Conservation (phyloP, 2,329 filamentous ascomycete genomes). For the Alternaria metachromatica region DNA sequence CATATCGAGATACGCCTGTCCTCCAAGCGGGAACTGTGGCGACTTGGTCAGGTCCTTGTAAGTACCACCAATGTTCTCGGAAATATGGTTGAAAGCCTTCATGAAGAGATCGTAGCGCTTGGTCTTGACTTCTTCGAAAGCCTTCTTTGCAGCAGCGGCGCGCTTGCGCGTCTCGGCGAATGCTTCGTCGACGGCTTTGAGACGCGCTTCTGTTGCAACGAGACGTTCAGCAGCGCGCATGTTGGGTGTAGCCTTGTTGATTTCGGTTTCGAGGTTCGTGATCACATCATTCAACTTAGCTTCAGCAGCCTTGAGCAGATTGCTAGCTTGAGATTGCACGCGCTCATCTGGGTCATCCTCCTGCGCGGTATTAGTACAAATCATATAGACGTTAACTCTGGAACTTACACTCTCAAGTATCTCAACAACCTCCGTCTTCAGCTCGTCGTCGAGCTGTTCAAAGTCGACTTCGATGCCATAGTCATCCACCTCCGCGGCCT, state of each 20-base stretch:
- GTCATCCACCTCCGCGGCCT: constrained; percentile 73
- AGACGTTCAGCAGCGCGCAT: constrained; percentile 94
- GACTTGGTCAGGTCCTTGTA: constrained; percentile 95
- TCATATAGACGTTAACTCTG: neutral
- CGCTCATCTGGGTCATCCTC: constrained; percentile 66
- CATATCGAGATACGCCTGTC: constrained; percentile 86
- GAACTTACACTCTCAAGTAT: constrained; percentile 47
- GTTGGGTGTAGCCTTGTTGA: constrained; percentile 96
- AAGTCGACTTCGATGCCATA: constrained; percentile 94
- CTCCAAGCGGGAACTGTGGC: constrained; percentile 90
- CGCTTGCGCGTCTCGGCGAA: constrained; percentile 82
- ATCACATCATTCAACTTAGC: constrained; percentile 80
- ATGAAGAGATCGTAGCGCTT: constrained; percentile 90
- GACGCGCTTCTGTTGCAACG: constrained; percentile 81
- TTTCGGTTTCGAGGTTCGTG: constrained; percentile 72
- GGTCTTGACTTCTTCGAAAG: constrained; percentile 81
- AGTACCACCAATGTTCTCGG: constrained; percentile 89
- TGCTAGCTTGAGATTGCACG: constrained; percentile 23
- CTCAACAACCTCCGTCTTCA: constrained; percentile 61
- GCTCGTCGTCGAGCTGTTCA: constrained; percentile 77
- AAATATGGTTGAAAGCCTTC: constrained; percentile 93
- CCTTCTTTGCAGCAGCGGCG: constrained; percentile 77
- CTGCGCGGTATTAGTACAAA: constrained; percentile 50
- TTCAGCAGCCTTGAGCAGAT: constrained; percentile 60
- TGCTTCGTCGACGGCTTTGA: constrained; percentile 84